phyloP scores from a whole-genome alignment of 164 flowering plant genomes.

The Macadamia tetraphylla region DNA sequence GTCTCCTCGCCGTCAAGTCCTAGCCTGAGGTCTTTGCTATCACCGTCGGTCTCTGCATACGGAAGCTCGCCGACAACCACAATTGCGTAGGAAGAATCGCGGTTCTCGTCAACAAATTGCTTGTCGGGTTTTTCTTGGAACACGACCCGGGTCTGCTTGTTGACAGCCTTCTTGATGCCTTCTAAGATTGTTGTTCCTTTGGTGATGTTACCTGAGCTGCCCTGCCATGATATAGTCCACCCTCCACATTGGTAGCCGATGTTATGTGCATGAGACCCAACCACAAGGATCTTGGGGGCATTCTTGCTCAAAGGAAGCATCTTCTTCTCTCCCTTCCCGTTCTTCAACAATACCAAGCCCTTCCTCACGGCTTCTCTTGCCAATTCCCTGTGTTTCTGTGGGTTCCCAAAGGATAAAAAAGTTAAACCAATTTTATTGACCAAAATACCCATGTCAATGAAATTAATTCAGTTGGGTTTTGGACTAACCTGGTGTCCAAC shows the following conservation, averaged over 20 bases:
- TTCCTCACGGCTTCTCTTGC: slow-evolving; percentile 30
- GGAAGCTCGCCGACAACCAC: slow-evolving; percentile 39
- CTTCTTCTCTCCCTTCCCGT: slow-evolving; percentile 8
- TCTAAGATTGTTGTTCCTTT: slow-evolving; percentile 29
- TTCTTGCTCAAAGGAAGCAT: slow-evolving; percentile 4
- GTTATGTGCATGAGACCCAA: background rate
- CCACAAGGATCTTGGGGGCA: background rate
- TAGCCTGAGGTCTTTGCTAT: slow-evolving; percentile 21
- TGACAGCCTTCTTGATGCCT: slow-evolving; percentile 27
- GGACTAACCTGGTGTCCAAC: slow-evolving; percentile 25
- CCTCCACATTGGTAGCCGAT: background rate
- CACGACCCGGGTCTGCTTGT: slow-evolving; percentile 25
- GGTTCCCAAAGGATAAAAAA: too few species aligned
- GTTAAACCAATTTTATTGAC: too few species aligned
- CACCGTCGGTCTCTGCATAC: slow-evolving; percentile 30
- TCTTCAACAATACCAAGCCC: slow-evolving; percentile 20
- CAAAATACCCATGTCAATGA: too few species aligned
- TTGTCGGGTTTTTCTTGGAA: slow-evolving; percentile 25
- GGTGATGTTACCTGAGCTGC: background rate
- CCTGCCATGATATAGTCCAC: background rate
- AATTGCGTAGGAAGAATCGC: slow-evolving; percentile 24
- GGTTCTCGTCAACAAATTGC: slow-evolving; percentile 15
- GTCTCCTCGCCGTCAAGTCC: slow-evolving; percentile 20
- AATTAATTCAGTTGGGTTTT: background rate
- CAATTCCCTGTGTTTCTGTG: slow-evolving; percentile 19